Evolutionary conservation across 306 rosid species (phyloP).

Genomic region (Pterocarpus santalinus): DNA sequence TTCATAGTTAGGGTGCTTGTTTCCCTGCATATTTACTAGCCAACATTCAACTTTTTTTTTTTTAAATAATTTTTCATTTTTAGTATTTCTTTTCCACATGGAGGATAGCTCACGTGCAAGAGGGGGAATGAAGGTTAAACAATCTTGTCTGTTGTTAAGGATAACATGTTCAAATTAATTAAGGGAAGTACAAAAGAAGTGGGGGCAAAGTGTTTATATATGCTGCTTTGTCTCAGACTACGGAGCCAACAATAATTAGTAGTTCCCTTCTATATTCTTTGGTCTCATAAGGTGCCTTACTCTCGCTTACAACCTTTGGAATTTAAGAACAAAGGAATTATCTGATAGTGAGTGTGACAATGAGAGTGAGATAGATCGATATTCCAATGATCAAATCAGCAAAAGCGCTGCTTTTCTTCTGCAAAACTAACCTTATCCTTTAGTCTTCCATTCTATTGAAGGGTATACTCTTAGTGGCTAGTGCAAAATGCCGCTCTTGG

Average conservation of each 20-base stretch:
- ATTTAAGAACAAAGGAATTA: constrained; percentile 35
- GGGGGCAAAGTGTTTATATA: constrained; percentile 2
- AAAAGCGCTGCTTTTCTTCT: neutral
- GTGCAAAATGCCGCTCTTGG: no score
- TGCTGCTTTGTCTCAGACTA: constrained; percentile 2
- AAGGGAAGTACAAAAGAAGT: neutral
- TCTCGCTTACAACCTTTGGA: constrained; percentile 12
- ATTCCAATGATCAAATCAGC: constrained; percentile 31
- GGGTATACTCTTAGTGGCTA: no score
- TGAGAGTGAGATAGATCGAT: neutral
- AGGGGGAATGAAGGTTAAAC: neutral
- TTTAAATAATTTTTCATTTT: neutral
- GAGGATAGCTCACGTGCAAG: constrained; percentile 13
- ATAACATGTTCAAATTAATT: neutral
- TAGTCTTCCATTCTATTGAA: no score
- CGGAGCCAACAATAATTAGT: neutral
- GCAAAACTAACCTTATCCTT: no score
- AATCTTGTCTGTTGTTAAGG: constrained; percentile 19
- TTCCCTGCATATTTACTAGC: neutral
- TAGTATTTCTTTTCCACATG: neutral
- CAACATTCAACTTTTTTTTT: neutral
- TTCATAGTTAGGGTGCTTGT: neutral
- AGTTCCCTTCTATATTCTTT: neutral
- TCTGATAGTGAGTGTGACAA: no score
- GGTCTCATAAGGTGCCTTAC: constrained; percentile 5